Percentiles rank a stretch among this genome's conserved stretches.
Evolutionary conservation across 768 basidiomycete genomes (phyloP).

Genomic region (Mycena polygramma): DNA sequence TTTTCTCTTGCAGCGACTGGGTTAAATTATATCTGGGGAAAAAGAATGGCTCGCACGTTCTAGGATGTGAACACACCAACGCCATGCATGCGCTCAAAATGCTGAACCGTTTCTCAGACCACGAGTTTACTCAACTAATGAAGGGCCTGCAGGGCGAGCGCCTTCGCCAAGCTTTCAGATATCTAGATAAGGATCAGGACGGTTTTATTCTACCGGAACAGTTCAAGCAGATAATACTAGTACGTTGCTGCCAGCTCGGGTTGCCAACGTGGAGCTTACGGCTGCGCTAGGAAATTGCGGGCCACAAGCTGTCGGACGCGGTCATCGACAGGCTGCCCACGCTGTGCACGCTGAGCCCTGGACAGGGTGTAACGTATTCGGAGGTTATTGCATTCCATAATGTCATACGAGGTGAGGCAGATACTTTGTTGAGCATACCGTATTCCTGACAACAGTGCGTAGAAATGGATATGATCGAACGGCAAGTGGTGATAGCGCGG

Average conservation of each 20-base stretch:
- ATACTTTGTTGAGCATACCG: not conserved
- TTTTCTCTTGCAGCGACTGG: conserved; percentile 77
- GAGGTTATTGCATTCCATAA: conserved; percentile 98
- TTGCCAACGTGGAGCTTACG: conserved; percentile 2
- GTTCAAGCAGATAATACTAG: conserved; percentile 95
- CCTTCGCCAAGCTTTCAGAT: conserved; percentile 94
- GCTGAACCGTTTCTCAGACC: conserved; percentile 63
- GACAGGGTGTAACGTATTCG: conserved; percentile 93
- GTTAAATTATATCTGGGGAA: conserved; percentile 96
- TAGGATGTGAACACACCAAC: conserved; percentile 77
- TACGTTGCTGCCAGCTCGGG: conserved; percentile 53
- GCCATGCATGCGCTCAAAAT: conserved; percentile 14
- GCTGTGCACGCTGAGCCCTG: conserved; percentile 88
- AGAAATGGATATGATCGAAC: conserved; percentile 98
- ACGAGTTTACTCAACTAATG: conserved; percentile 98
- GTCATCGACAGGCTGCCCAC: conserved; percentile 95
- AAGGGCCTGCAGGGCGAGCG: conserved; percentile 99
- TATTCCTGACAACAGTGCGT: conserved; percentile 20
- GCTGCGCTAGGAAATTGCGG: conserved; percentile 84
- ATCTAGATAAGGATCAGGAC: conserved; percentile 90
- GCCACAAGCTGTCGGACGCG: conserved; percentile 96
- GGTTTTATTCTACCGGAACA: conserved; percentile 95
- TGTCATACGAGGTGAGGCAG: conserved; percentile 82
- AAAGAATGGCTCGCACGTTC: conserved; percentile 89
- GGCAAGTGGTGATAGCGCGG: conserved; percentile 55